Evolutionary conservation across 257 asterid genomes (phyloP).

Genomic region (Solanum bukasovii): DNA sequence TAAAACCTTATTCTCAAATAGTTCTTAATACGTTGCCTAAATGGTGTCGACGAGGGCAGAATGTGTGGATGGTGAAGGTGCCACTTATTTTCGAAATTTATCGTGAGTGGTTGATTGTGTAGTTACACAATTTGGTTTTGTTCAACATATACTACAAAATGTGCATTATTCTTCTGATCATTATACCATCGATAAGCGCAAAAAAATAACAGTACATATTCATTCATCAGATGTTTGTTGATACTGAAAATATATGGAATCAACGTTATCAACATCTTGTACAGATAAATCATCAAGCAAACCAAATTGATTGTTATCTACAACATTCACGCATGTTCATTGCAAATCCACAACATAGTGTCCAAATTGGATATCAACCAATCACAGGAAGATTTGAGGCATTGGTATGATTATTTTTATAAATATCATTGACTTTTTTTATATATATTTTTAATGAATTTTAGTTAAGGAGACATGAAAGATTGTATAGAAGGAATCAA

Average conservation of each 20-base stretch:
- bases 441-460: too few relatives aligned
- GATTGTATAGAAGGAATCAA: too few relatives aligned
- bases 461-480: too few relatives aligned
- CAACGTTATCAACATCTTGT: neutral
- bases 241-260: neutral
- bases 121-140: too few relatives aligned
- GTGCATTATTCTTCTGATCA: neutral
- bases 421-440: neutral
- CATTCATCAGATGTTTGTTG: neutral
- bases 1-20: neutral
- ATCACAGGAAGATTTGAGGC: neutral
- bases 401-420: too few relatives aligned
- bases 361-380: neutral
- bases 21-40: neutral
- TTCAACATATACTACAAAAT: too few relatives aligned
- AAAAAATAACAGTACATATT: too few relatives aligned
- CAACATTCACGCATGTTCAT: neutral
- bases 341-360: neutral
- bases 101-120: neutral
- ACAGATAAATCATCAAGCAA: neutral
- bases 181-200: too few relatives aligned
- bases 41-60: neutral
- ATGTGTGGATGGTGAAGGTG: neutral
- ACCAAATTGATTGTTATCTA: too few relatives aligned
- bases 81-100: neutral